Evolutionary conservation across 441 rosid genomes (phyloP), one percentile per base, ranked within the genome.

Genomic region (Eruca vesicaria): DNA sequence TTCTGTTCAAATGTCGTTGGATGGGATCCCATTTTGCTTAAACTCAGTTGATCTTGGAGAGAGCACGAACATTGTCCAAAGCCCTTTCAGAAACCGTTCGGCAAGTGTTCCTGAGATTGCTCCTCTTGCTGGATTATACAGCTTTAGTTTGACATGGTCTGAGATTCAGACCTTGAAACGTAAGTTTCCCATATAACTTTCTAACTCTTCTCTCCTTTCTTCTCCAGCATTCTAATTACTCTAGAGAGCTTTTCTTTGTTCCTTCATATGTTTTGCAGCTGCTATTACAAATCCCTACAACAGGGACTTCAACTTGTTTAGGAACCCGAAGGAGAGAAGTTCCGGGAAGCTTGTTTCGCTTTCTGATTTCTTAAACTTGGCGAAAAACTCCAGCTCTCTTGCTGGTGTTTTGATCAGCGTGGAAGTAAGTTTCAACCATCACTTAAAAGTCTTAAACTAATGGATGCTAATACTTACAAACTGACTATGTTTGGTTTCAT

Each of bases 1-100:
- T 68, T 80, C 93, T 41, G 85, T 93, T 72, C 98, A 93, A 84
- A 75, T 93, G 80, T 86, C 98, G 7, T 77, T 85, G 69, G 93
- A 90, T 50, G 85, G 86, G 66, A 41, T 78, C 21, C 97, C 93
- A 4, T 87, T 89, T 79, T 93, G 98, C 80, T 62, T 81, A 48
- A 72, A 83, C 73, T 80, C 88, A 41, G 80, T 85, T 64, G 82
- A 93, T 82, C 92, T 93, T 60, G 78, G 87, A 9, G 76, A 75
- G 9, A 78, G 81, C 79, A 88, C 88, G 48, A 73, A n/a, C 6
- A 83, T 80, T 75, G 78, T 79, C 65, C 80, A 79, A 72, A 73
- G 93, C 28, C 8, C 2, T 28, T 89, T 79, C 63, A 71, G 75
- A 81, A 79, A 53, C 65, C 86, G 59, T 55, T 36, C 81, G 29